A percentile compares a stretch with the other conserved stretches of the same genome.
phyloP scores from a whole-genome alignment of 164 flowering plant species.

The Nymphaea thermarum region DNA sequence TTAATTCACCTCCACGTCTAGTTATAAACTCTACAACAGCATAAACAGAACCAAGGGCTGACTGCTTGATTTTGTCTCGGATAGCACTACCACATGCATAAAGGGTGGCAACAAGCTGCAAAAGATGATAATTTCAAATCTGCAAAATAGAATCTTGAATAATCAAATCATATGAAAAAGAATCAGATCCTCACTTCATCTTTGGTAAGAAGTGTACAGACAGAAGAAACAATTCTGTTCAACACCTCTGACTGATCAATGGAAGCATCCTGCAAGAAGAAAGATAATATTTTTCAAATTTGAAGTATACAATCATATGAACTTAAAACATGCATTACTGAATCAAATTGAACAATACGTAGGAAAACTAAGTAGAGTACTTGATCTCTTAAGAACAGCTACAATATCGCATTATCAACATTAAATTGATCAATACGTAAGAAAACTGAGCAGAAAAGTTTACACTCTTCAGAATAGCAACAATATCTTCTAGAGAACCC shows the following conservation, averaged over 20 bases:
- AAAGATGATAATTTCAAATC: slow-evolving; percentile 4
- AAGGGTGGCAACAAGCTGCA: slow-evolving; percentile 73
- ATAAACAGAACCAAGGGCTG: slow-evolving; percentile 88
- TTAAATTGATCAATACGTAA: background rate
- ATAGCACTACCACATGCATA: slow-evolving; percentile 64
- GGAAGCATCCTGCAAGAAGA: slow-evolving; percentile 67
- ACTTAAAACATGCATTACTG: too few relatives aligned
- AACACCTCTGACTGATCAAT: slow-evolving; percentile 97
- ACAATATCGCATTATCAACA: too few relatives aligned
- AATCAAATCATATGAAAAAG: background rate
- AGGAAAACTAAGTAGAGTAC: background rate
- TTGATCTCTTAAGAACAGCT: too few relatives aligned
- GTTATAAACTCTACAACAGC: slow-evolving; percentile 80
- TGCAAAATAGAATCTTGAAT: background rate
- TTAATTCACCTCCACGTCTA: slow-evolving; percentile 69
- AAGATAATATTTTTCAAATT: background rate
- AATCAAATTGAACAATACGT: background rate
- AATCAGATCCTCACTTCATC: slow-evolving; percentile 48
- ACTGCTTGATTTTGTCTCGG: slow-evolving; percentile 80
- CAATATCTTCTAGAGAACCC: slow-evolving; percentile 90
- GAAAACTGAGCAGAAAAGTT: slow-evolving; percentile 13
- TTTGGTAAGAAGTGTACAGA: slow-evolving; percentile 60
- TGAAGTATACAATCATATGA: background rate
- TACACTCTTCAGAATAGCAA: slow-evolving; percentile 89
- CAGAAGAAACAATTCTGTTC: slow-evolving; percentile 79